These are phyloP conservation scores for Clitocybe nebularis DNA, from an alignment of 1,284 basidiomycete species.

Conservation along the genomic window DNA sequence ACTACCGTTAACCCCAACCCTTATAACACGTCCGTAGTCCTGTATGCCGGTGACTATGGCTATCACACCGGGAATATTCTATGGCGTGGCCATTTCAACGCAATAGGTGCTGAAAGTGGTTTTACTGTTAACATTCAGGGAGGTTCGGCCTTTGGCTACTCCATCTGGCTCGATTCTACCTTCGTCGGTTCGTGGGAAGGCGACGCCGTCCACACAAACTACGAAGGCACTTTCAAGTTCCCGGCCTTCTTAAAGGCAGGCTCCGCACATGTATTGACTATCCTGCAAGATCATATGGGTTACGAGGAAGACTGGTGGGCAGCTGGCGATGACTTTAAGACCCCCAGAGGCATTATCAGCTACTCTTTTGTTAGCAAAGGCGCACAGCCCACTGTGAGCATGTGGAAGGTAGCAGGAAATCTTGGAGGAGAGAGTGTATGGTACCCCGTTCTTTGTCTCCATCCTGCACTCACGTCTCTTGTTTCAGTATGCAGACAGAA, in stretches of 20 bases:
- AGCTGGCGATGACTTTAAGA: constrained; percentile 40
- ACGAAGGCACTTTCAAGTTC: constrained; percentile 34
- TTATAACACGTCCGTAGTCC: constrained; percentile 33
- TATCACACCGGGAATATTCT: constrained; percentile 54
- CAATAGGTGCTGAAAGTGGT: constrained; percentile 37
- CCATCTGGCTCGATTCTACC: constrained; percentile 44
- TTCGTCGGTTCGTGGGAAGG: constrained; percentile 49
- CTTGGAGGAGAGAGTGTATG: constrained; percentile 43
- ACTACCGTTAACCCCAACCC: constrained; percentile 35
- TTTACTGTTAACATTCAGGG: constrained; percentile 40
- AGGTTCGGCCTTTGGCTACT: constrained; percentile 44
- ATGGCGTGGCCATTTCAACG: constrained; percentile 48
- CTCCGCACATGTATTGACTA: constrained; percentile 41
- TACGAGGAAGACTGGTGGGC: constrained; percentile 40
- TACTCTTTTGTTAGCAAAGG: constrained; percentile 39
- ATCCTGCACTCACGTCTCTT: constrained; percentile 5
- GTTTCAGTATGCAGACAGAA: constrained; percentile 33
- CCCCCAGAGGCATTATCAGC: constrained; percentile 39
- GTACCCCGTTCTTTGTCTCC: background rate
- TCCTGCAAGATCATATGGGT: constrained; percentile 54
- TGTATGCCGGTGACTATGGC: constrained; percentile 51
- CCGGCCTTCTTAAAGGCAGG: constrained; percentile 24
- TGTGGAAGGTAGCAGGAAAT: constrained; percentile 48
- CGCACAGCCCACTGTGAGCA: constrained; percentile 26
- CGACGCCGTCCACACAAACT: constrained; percentile 28